These are phyloP conservation scores for Yamadazyma akitaensis DNA, from an alignment of 805 yeast species.

Conservation along the genomic window DNA sequence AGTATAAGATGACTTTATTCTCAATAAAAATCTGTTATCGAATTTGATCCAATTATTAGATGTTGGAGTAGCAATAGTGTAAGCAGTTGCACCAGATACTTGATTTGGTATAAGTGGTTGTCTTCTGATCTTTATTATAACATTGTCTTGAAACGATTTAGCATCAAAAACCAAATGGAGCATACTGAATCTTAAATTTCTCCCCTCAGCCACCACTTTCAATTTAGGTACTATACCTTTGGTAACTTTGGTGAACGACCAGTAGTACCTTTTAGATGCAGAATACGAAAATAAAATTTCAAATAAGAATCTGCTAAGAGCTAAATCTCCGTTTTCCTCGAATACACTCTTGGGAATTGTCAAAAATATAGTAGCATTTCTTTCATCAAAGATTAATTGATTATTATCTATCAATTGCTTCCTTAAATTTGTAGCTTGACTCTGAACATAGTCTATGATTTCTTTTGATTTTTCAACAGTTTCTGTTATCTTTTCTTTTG, in stretches of 20 bases:
- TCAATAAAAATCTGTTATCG: constrained; percentile 41
- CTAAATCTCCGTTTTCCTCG: constrained; percentile 11
- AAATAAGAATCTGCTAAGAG: constrained; percentile 30
- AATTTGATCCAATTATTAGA: constrained; percentile 29
- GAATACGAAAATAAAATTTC: constrained; percentile 25
- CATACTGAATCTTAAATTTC: constrained; percentile 16
- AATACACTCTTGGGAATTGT: neutral
- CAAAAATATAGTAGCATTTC: constrained; percentile 1
- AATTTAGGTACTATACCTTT: constrained; percentile 29
- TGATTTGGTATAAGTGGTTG: constrained; percentile 17
- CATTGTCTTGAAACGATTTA: neutral
- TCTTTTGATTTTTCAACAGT: constrained; percentile 10
- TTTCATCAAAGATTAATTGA: neutral
- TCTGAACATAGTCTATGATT: constrained; percentile 8
- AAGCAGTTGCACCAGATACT: neutral
- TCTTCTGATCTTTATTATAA: constrained; percentile 16
- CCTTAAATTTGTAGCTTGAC: constrained; percentile 8
- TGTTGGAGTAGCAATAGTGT: neutral
- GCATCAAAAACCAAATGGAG: constrained; percentile 22
- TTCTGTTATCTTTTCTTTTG: constrained; percentile 11
- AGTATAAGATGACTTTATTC: constrained; percentile 9
- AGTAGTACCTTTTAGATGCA: constrained; percentile 33
- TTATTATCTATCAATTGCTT: constrained; percentile 1
- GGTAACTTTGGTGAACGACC: constrained; percentile 38
- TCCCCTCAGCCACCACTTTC: constrained; percentile 1